Percentiles rank a stretch among this genome's conserved stretches.
Conservation (phyloP, 768 basidiomycete species). For the Lactarius sp. region DNA sequence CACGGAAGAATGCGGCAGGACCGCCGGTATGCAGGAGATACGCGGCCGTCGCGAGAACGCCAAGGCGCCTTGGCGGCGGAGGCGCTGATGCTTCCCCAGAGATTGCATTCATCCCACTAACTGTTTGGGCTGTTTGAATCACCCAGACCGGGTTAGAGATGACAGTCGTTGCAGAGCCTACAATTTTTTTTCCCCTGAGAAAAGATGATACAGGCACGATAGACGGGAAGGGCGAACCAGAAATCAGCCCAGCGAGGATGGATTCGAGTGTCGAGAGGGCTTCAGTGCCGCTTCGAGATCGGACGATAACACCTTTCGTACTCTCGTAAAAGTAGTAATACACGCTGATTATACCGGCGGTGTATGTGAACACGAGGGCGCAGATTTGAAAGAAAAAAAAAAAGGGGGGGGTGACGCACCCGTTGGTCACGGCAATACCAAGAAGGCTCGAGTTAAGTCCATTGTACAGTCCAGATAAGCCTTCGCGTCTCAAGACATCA, state of each 20-base stretch:
- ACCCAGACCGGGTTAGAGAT: constrained; percentile 97
- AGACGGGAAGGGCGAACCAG: constrained; percentile 47
- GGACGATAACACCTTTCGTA: constrained; percentile 53
- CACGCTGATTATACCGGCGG: constrained; percentile 44
- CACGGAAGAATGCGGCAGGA: constrained; percentile 81
- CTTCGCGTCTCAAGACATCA: constrained; percentile 81
- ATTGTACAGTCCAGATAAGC: constrained; percentile 77
- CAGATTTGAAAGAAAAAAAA: not conserved
- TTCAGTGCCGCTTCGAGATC: constrained; percentile 52
- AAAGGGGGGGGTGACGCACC: constrained; percentile 41
- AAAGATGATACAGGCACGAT: not conserved
- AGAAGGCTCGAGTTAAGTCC: constrained; percentile 81
- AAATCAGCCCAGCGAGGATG: constrained; percentile 81
- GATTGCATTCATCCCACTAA: constrained; percentile 44
- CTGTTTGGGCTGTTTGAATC: constrained; percentile 85
- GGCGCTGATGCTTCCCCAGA: constrained; percentile 24
- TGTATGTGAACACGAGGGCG: constrained; percentile 1
- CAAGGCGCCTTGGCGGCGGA: constrained; percentile 44
- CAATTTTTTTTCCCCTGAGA: constrained; percentile 1
- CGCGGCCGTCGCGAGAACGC: constrained; percentile 60
- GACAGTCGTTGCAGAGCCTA: constrained; percentile 84
- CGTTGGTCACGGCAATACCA: constrained; percentile 92
- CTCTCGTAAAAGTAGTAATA: constrained; percentile 93
- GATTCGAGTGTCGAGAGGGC: constrained; percentile 83
- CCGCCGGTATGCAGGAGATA: constrained; percentile 73